Evolutionary conservation across 768 basidiomycete species (phyloP), one percentile per base, ranked within the genome.

Genomic region (Tylopilus cervinicoccineus): DNA sequence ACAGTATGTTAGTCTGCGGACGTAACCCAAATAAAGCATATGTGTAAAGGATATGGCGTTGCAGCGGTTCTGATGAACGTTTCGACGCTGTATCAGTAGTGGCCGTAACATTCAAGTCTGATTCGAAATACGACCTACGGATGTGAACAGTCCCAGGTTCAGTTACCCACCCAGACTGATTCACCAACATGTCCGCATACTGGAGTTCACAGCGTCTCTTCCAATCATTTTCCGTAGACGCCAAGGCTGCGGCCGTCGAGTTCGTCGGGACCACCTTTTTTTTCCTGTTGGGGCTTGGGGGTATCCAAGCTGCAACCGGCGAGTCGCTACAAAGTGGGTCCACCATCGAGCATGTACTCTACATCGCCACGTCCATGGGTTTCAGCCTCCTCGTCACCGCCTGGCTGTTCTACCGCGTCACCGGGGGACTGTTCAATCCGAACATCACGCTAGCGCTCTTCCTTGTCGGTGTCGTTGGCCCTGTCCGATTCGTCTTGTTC

Each of bases 371-470:
- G 0, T 75, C 72, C 40, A 80, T 83, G 73, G 83, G 85, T 1
- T 62, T 86, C 39, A 76, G 76, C 53, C 73, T 87, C 38, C 70
- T 85, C 39, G 74, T 80, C 36, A 78, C 79, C 3, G 82, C 77
- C 8, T 87, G 84, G 83, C 57, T 84, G 11, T 86, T 86, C 65
- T 86, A 76, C 60, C 74, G 83, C 33, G 65, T 76, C 20, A 83
- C 81, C 0, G 83, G 83, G 10, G 81, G 81, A 6, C 65, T 84
- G 20, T 86, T 84, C 66, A 87, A 85, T 52, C 83, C 82, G 0
- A 71, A 81, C 50, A 72, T 86, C 50, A 78, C 77, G 14, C 67
- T 81, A 33, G 76, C 83, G 8, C 75, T 86, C 29, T 70, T 81
- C 44, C 69, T 86, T 34, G 68, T 77, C 12, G 81, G 81, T 2